These are phyloP conservation scores for Prunus mume DNA, from an alignment of 306 rosid species.

Conservation along the genomic window DNA sequence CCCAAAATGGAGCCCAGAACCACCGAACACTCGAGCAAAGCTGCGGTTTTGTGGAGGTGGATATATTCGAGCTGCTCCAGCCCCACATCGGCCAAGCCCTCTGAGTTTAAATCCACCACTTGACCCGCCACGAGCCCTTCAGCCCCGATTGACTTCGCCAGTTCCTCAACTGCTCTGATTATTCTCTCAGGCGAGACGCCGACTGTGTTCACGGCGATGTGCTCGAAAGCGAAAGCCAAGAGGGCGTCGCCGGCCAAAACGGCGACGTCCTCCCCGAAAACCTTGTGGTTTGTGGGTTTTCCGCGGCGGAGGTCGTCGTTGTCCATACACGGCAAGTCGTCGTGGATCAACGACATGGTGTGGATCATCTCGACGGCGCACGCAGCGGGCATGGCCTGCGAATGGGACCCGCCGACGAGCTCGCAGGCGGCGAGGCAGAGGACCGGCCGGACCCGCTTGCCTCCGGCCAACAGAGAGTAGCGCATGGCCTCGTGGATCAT, in stretches of 20 bases:
- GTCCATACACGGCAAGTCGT: constrained; percentile 81
- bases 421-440: constrained; percentile 73
- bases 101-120: constrained; percentile 53
- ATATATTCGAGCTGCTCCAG: constrained; percentile 58
- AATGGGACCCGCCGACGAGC: constrained; percentile 54
- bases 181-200: constrained; percentile 40
- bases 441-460: constrained; percentile 68
- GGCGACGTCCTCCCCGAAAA: constrained; percentile 70
- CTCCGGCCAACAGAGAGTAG: constrained; percentile 79
- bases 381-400: constrained; percentile 59
- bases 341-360: constrained; percentile 84
- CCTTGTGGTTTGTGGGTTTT: constrained; percentile 69
- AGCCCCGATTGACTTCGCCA: constrained; percentile 54
- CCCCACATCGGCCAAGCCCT: constrained; percentile 43
- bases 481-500: constrained; percentile 74
- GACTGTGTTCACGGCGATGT: constrained; percentile 37
- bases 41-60: constrained; percentile 72
- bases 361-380: constrained; percentile 84
- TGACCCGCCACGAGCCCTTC: constrained; percentile 82
- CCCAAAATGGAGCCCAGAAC: constrained; percentile 71
- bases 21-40: constrained; percentile 54
- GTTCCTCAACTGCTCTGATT: constrained; percentile 46
- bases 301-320: constrained; percentile 84
- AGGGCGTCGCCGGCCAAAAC: constrained; percentile 76
- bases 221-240: constrained; percentile 62